Percentiles rank a stretch among this genome's conserved stretches.
These are phyloP conservation scores for Huntiella moniliformis DNA, from an alignment of 2,329 filamentous ascomycete genomes.

Conservation along the genomic window DNA sequence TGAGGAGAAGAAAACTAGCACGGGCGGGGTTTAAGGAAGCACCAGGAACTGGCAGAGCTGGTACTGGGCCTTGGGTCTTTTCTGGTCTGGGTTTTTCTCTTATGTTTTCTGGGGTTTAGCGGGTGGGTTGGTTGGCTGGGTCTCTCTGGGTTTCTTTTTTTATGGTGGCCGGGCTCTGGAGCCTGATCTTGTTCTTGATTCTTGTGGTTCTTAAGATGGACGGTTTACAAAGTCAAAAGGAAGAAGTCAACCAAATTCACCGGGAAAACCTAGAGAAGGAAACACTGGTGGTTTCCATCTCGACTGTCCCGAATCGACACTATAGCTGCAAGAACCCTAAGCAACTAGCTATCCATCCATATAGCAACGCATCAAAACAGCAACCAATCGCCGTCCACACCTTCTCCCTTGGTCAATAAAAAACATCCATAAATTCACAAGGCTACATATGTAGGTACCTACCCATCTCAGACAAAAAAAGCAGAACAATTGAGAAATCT, in stretches of 20 bases:
- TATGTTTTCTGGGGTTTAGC: background rate
- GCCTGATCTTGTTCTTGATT: background rate
- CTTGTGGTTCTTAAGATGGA: background rate
- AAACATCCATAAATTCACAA: no score
- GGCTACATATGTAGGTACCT: no score
- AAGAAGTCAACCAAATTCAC: no score
- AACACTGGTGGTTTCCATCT: background rate
- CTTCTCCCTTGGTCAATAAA: no score
- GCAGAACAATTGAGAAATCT: no score
- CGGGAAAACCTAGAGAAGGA: background rate
- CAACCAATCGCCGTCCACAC: no score
- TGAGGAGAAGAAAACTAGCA: constrained; percentile 12
- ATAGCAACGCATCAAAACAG: no score
- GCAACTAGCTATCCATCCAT: no score
- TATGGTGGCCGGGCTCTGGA: background rate
- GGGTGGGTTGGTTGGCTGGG: background rate
- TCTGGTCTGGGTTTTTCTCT: background rate
- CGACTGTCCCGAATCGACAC: no score
- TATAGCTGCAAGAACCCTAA: no score
- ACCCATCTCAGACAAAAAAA: no score
- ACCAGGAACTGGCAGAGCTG: constrained; percentile 6
- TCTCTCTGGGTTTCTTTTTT: background rate
- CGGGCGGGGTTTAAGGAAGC: constrained; percentile 11
- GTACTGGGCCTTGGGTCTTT: background rate
- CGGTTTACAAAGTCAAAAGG: background rate